phyloP scores from a whole-genome alignment of 129 eudicot species.

The Kitagawia praeruptora region DNA sequence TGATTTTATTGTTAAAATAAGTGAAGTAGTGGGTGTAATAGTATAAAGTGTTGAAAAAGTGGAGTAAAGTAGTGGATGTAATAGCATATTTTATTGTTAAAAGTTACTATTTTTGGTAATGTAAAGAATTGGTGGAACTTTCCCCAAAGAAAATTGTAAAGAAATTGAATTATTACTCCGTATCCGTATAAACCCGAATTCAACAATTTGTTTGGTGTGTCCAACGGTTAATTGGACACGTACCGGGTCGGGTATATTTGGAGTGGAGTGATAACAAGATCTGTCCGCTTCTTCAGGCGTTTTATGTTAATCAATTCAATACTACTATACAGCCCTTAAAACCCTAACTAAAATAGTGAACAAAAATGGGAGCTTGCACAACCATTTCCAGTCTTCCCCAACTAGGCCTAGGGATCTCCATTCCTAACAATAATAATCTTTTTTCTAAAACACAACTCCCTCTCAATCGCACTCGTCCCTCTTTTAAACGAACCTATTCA shows the following conservation, averaged over 20 bases:
- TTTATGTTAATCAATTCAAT: not conserved
- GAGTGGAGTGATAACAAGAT: not conserved
- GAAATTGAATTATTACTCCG: no score
- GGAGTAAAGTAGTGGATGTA: no score
- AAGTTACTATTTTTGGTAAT: no score
- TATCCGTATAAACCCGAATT: no score
- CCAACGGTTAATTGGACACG: no score
- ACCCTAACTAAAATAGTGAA: not conserved
- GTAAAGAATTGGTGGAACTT: no score
- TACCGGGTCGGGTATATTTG: not conserved
- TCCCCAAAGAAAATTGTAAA: no score
- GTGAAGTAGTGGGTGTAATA: no score
- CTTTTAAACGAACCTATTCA: not conserved
- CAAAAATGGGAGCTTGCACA: not conserved
- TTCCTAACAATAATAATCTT: not conserved
- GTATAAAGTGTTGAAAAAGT: no score
- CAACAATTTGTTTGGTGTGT: no score
- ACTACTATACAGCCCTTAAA: not conserved
- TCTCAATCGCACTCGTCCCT: not conserved
- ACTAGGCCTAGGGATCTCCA: not conserved
- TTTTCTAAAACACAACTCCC: not conserved
- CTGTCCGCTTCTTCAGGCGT: not conserved
- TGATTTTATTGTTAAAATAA: no score
- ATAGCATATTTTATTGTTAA: no score
- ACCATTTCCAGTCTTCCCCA: not conserved